Conservation (phyloP, 2,329 filamentous ascomycete species). For the Ceratocystis variospora region DNA sequence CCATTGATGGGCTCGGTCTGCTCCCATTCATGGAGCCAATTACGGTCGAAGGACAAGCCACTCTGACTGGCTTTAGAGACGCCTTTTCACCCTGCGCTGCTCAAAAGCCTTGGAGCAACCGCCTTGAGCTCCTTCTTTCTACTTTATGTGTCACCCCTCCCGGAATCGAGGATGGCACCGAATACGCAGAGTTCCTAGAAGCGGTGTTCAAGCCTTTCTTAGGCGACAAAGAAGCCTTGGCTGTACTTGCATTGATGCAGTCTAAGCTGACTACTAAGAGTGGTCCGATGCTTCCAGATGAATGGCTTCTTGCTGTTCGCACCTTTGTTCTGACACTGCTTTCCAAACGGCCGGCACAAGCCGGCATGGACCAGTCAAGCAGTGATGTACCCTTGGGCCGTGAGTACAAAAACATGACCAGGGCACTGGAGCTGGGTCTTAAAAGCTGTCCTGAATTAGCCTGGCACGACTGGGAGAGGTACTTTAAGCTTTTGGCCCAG, state of each 20-base stretch:
- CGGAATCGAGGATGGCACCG: slow-evolving; percentile 35
- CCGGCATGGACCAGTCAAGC: not conserved
- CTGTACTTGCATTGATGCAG: slow-evolving; percentile 5
- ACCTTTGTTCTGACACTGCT: slow-evolving; percentile 8
- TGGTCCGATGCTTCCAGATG: not conserved
- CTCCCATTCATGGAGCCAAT: slow-evolving; percentile 50
- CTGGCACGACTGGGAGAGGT: slow-evolving; percentile 34
- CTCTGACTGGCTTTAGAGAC: slow-evolving; percentile 44
- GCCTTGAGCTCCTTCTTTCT: not conserved
- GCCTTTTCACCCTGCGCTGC: not conserved
- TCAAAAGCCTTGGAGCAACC: not conserved
- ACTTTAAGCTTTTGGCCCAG: slow-evolving; percentile 44
- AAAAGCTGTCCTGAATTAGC: slow-evolving; percentile 36
- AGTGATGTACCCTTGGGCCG: slow-evolving; percentile 35
- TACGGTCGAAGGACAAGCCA: slow-evolving; percentile 33
- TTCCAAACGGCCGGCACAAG: not conserved
- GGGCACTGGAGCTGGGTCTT: slow-evolving; percentile 52
- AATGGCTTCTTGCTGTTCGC: slow-evolving; percentile 10
- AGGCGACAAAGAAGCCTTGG: slow-evolving; percentile 29
- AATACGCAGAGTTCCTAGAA: slow-evolving; percentile 34
- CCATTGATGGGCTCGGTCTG: slow-evolving; percentile 40
- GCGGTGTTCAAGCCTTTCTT: slow-evolving; percentile 47
- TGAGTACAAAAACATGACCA: slow-evolving; percentile 56
- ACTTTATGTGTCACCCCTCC: slow-evolving; percentile 41
- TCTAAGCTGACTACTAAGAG: slow-evolving; percentile 3